phyloP scores from a whole-genome alignment of 805 yeast genomes.

The Hyphopichia homilentoma region DNA sequence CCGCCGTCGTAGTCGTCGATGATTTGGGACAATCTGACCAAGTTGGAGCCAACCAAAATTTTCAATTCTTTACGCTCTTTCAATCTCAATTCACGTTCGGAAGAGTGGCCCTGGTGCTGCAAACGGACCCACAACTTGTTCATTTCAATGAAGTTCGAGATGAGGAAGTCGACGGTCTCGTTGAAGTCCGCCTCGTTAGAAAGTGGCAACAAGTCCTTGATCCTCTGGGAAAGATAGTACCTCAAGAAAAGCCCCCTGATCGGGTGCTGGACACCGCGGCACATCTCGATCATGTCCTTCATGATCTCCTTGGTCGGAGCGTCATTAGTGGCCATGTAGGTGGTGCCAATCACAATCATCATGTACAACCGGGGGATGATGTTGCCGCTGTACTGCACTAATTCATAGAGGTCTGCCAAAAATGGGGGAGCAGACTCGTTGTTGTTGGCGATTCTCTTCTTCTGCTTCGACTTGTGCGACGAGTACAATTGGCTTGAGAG shows the following conservation, averaged over 20 bases:
- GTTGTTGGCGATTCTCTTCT: conserved; percentile 30
- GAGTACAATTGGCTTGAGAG: conserved; percentile 63
- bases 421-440: conserved; percentile 30
- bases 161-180: conserved; percentile 73
- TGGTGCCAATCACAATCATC: conserved; percentile 94
- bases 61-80: conserved; percentile 85
- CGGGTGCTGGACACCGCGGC: conserved; percentile 95
- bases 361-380: conserved; percentile 87
- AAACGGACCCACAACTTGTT: conserved; percentile 95
- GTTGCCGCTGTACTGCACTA: conserved; percentile 94
- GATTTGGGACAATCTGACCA: conserved; percentile 83
- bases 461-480: conserved; percentile 63
- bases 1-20: conserved; percentile 57
- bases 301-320: conserved; percentile 82
- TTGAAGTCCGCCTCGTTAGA: conserved; percentile 38
- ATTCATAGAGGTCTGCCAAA: conserved; percentile 84
- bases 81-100: conserved; percentile 70
- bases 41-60: conserved; percentile 87
- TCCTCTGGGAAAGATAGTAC: conserved; percentile 82
- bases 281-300: conserved; percentile 97
- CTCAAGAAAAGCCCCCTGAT: conserved; percentile 86
- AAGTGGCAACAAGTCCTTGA: conserved; percentile 60
- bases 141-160: conserved; percentile 93
- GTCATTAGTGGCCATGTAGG: conserved; percentile 71
- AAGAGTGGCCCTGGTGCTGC: conserved; percentile 92